Percentiles rank a stretch among this genome's conserved stretches.
Conservation (phyloP, 179 eudicot species). For the Vitellaria paradoxa region DNA sequence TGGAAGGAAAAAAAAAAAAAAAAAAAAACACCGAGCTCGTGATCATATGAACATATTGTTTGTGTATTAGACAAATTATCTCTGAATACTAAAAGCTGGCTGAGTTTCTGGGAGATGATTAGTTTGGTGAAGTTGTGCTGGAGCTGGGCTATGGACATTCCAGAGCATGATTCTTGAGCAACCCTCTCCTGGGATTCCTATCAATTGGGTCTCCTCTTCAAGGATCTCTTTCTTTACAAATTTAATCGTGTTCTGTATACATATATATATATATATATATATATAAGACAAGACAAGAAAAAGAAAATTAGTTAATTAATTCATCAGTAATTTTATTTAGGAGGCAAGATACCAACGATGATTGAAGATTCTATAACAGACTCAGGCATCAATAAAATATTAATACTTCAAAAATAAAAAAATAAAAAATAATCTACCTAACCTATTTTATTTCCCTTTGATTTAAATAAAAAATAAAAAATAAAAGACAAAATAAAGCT, state of each 20-base stretch:
- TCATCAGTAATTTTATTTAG: background rate
- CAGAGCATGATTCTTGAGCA: conserved; percentile 79
- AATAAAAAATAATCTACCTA: too few relatives aligned
- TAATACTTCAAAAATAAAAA: too few relatives aligned
- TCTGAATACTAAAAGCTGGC: background rate
- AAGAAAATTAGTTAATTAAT: background rate
- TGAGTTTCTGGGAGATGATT: conserved; percentile 12
- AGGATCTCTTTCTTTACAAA: conserved; percentile 70
- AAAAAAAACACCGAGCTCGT: too few relatives aligned
- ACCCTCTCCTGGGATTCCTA: conserved; percentile 65
- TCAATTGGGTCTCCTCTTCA: conserved; percentile 75
- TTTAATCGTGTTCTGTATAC: conserved; percentile 60
- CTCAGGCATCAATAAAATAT: too few relatives aligned
- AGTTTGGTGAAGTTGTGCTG: too few relatives aligned
- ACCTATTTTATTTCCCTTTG: too few relatives aligned
- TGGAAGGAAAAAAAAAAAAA: too few relatives aligned
- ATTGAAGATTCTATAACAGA: too few relatives aligned
- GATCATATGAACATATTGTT: conserved; percentile 6
- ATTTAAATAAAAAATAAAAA: too few relatives aligned
- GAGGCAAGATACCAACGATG: too few relatives aligned
- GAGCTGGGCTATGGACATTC: conserved; percentile 53
- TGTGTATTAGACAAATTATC: too few relatives aligned
- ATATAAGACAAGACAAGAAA: background rate
- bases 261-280: background rate
- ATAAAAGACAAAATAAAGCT: too few relatives aligned